Conservation (phyloP, 306 rosid species). For the Myrica gale region DNA sequence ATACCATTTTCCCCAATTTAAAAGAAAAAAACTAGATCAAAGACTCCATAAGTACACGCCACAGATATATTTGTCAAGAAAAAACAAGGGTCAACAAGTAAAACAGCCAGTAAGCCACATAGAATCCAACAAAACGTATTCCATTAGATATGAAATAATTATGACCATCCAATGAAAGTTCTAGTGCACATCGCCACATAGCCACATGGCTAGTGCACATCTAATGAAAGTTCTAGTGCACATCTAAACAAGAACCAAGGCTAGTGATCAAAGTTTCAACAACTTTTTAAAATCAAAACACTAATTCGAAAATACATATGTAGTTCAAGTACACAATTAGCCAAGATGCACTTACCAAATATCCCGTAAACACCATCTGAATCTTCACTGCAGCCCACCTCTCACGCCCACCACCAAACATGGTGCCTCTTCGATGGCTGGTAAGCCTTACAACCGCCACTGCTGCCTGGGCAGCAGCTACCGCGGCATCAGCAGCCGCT, state of each 20-base stretch:
- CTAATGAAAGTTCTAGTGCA: no score
- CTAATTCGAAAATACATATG: background rate
- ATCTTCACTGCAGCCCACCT: constrained; percentile 68
- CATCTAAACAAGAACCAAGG: no score
- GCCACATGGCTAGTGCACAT: no score
- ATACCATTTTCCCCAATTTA: background rate
- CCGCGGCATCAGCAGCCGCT: constrained; percentile 81
- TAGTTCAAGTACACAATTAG: background rate
- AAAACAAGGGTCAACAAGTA: background rate
- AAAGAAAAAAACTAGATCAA: background rate
- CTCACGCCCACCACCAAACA: constrained; percentile 62
- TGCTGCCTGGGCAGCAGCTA: constrained; percentile 81
- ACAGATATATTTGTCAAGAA: background rate
- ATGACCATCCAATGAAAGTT: no score
- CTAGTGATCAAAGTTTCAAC: no score
- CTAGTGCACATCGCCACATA: no score
- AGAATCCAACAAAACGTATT: background rate
- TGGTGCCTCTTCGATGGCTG: constrained; percentile 65
- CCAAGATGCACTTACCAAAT: constrained; percentile 44
- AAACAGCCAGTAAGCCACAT: background rate
- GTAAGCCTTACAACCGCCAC: constrained; percentile 77
- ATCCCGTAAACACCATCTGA: constrained; percentile 72
- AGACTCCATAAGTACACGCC: background rate
- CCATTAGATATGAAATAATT: no score
- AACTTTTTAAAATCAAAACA: no score